These are phyloP conservation scores for Clitopilus hobsonii DNA, from an alignment of 768 basidiomycete genomes.

Conservation along the genomic window DNA sequence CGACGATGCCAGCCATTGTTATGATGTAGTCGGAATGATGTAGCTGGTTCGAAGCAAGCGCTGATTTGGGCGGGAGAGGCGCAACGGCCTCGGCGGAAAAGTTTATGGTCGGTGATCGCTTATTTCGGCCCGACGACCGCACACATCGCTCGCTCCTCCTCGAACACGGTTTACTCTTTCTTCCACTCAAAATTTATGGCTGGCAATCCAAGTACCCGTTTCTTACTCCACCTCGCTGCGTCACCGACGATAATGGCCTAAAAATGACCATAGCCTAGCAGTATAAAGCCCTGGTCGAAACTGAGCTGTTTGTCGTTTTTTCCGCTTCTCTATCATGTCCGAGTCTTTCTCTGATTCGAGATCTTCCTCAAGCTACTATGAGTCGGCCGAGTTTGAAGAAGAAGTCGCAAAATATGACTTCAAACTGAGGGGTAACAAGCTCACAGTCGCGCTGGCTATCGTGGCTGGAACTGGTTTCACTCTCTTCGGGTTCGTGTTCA, in stretches of 20 bases:
- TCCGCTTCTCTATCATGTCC: too few species aligned
- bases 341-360: background rate
- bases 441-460: constrained; percentile 48
- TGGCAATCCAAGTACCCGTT: background rate
- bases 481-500: constrained; percentile 45
- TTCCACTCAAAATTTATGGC: background rate
- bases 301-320: background rate
- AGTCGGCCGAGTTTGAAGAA: constrained; percentile 21
- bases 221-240: background rate
- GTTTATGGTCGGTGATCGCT: background rate
- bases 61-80: background rate
- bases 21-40: constrained; percentile 3
- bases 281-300: background rate
- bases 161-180: background rate
- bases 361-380: background rate
- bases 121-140: background rate
- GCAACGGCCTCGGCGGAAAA: background rate
- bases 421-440: constrained; percentile 31
- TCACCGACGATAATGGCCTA: background rate
- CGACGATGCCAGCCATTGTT: constrained; percentile 8
- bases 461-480: constrained; percentile 59
- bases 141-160: background rate
- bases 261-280: background rate
- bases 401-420: constrained; percentile 28
- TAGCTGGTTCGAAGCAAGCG: background rate